Evolutionary conservation across 1,284 basidiomycete species (phyloP), one percentile per base, ranked within the genome.

Genomic region (Leccinum insolens): DNA sequence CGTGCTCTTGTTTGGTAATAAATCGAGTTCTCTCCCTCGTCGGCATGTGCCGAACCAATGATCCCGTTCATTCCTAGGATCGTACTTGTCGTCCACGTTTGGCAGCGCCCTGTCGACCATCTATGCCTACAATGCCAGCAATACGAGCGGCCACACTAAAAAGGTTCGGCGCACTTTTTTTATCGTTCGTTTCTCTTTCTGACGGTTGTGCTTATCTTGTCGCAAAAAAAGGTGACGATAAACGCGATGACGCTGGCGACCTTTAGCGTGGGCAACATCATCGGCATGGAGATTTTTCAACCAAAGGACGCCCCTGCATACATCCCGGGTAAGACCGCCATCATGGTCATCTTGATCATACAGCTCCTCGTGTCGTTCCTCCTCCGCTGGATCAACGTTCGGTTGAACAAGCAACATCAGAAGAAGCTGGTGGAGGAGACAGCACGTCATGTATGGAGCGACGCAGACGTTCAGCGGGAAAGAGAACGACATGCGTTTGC

Each of bases 101-200:
- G 88, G 88, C 9, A 87, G 86, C 61, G 84, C 88, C 0, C 77
- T 91, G 3, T 84, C 88, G 0, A 84, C 85, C 0, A 82, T 91
- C 20, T 91, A 89, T 70, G 86, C 88, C 0, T 91, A 89, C 72
- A 89, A 89, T 65, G 88, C 88, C 1, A 86, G 85, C 62, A 90
- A 91, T 73, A 89, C 86, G 0, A 84, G 84, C 57, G 89, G 89
- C 3, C 86, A 88, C 65, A 91, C 88, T 2, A 91, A 91, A 81
- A 91, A 91, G 80, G 82, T 80, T 80, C 22, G 7, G 22, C 15
- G n/a, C 11, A 22, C 12, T 55, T 14, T 55, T 8, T 44, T 55
- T 58, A 5, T 14, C 28, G 3, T 31, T 44, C 44, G 7, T 61
- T 68, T 22, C 20, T 20, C n/a, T 17, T 28, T 41, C 57, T 37